These are phyloP conservation scores for Cryphonectria nitschkei DNA, from an alignment of 2,329 filamentous ascomycete species.

Conservation along the genomic window DNA sequence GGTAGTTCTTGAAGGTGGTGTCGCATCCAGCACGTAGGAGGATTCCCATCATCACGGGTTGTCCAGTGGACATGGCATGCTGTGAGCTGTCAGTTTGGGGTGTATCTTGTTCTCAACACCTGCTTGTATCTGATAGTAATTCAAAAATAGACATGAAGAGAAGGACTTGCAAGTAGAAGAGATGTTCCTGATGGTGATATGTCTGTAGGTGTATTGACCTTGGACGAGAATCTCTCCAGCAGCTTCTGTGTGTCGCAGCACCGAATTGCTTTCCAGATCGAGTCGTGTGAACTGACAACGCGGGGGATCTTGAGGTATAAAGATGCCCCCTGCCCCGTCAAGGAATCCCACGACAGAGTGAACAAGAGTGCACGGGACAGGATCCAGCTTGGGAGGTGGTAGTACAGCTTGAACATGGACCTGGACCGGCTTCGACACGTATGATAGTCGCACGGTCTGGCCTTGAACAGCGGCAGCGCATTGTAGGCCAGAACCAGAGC, in stretches of 20 bases:
- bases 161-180: neutral
- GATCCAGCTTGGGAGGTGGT: neutral
- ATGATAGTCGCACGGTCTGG: neutral
- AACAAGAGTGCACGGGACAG: neutral
- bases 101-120: neutral
- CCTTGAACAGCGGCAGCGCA: conserved; percentile 1
- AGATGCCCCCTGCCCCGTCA: neutral
- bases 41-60: neutral
- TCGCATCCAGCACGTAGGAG: neutral
- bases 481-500: neutral
- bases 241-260: neutral
- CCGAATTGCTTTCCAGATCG: neutral
- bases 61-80: neutral
- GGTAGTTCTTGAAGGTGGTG: neutral
- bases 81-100: neutral
- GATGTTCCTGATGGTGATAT: neutral
- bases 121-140: neutral
- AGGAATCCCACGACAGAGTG: conserved; percentile 1
- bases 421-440: neutral
- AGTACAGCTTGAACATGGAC: neutral
- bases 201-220: neutral
- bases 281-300: neutral
- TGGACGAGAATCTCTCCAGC: neutral
- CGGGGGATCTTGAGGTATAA: neutral
- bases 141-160: too few relatives aligned